These are phyloP conservation scores for Nannochloris sp. DNA, from an alignment of 139 green algal species.

Conservation along the genomic window DNA sequence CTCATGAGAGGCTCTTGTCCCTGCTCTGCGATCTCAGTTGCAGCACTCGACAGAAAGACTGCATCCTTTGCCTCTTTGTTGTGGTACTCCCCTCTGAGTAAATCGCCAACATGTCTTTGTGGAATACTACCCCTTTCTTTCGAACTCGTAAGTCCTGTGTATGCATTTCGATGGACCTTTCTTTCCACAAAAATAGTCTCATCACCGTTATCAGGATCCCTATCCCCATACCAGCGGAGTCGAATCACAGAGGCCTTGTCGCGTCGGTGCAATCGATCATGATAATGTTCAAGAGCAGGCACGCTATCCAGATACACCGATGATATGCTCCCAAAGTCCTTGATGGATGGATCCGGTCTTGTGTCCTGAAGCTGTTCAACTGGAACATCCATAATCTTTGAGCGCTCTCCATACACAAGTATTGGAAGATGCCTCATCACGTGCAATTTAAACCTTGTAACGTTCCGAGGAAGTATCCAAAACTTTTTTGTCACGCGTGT, in stretches of 20 bases:
- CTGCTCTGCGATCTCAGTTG: constrained; percentile 44
- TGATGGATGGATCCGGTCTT: background rate
- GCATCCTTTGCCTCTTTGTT: constrained; percentile 37
- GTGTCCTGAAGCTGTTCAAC: constrained; percentile 1
- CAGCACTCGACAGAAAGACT: constrained; percentile 51
- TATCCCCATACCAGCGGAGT: constrained; percentile 49
- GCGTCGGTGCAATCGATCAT: constrained; percentile 42
- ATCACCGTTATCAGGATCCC: background rate
- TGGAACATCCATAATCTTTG: constrained; percentile 12
- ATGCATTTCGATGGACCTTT: constrained; percentile 69
- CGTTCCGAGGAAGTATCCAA: constrained; percentile 56
- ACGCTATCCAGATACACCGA: constrained; percentile 69
- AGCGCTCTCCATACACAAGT: constrained; percentile 57
- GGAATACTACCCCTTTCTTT: constrained; percentile 48
- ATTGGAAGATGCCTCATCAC: constrained; percentile 66
- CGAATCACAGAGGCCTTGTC: constrained; percentile 53
- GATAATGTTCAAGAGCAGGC: constrained; percentile 46
- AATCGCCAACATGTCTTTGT: constrained; percentile 46
- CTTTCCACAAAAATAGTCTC: constrained; percentile 74
- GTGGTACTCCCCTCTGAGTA: constrained; percentile 58
- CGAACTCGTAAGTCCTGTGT: constrained; percentile 52
- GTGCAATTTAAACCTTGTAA: constrained; percentile 47
- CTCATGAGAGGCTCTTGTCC: constrained; percentile 44
- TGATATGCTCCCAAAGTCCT: constrained; percentile 12
- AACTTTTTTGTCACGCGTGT: constrained; percentile 66